Evolutionary conservation across 140 eudicot species (phyloP).

Genomic region (Bidens hawaiensis): DNA sequence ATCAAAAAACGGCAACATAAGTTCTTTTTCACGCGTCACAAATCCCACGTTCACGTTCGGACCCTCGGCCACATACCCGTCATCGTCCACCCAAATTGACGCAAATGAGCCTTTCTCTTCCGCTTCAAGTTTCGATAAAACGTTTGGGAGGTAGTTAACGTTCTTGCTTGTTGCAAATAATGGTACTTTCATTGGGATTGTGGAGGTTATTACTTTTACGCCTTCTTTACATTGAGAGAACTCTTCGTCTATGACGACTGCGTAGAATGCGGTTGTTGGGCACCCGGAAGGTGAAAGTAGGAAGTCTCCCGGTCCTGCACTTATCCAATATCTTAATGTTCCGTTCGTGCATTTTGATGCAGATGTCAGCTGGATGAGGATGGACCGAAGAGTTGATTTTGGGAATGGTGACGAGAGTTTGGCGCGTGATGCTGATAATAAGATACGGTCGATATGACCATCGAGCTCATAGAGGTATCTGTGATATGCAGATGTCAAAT

Average conservation of each 20-base stretch:
- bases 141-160: constrained; percentile 92
- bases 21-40: constrained; percentile 65
- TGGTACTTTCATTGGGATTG: constrained; percentile 79
- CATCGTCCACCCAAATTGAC: constrained; percentile 85
- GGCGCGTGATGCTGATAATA: constrained; percentile 69
- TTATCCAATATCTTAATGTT: constrained; percentile 80
- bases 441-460: constrained; percentile 76
- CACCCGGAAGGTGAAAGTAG: constrained; percentile 65
- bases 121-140: constrained; percentile 76
- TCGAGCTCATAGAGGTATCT: constrained; percentile 83
- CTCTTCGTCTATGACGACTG: constrained; percentile 74
- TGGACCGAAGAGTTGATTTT: constrained; percentile 51
- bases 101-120: constrained; percentile 80
- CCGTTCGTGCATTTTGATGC: constrained; percentile 77
- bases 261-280: constrained; percentile 71
- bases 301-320: constrained; percentile 92
- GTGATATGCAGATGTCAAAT: background rate
- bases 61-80: constrained; percentile 87
- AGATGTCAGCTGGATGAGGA: constrained; percentile 71
- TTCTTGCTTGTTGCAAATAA: constrained; percentile 84
- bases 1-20: constrained; percentile 71
- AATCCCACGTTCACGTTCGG: constrained; percentile 91
- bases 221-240: constrained; percentile 69
- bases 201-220: constrained; percentile 73
- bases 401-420: constrained; percentile 62